A percentile compares a stretch with the other conserved stretches of the same genome.
Conservation (phyloP, 257 asterid genomes). For the Penstemon barbatus region DNA sequence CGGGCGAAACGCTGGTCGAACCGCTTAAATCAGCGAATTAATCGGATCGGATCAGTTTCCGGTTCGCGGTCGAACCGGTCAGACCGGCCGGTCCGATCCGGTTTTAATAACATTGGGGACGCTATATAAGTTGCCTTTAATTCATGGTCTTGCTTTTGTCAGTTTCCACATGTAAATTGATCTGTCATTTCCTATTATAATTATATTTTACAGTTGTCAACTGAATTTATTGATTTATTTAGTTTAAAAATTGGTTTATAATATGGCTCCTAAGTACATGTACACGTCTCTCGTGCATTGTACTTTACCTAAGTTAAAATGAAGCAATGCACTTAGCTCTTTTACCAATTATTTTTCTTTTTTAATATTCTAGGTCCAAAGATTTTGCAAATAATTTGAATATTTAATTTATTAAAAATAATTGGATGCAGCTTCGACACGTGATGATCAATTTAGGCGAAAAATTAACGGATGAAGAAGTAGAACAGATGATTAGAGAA, state of each 20-base stretch:
- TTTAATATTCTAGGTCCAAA: conserved; percentile 1
- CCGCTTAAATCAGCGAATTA: too few relatives aligned
- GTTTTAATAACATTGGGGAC: too few relatives aligned
- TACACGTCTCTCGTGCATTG: conserved; percentile 28
- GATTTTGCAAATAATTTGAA: not conserved
- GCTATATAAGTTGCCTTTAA: not conserved
- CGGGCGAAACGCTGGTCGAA: too few relatives aligned
- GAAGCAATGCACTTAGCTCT: not conserved
- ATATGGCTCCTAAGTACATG: too few relatives aligned
- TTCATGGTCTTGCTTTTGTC: conserved; percentile 1
- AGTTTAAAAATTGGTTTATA: too few relatives aligned
- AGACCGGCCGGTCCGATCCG: too few relatives aligned
- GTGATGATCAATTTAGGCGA: conserved; percentile 63
- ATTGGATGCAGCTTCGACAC: conserved; percentile 46
- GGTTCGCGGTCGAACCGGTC: too few relatives aligned
- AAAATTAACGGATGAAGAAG: conserved; percentile 50
- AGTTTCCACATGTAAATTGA: conserved; percentile 30
- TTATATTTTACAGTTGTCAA: conserved; percentile 26
- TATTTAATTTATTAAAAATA: not conserved
- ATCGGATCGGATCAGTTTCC: too few relatives aligned
- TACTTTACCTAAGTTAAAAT: conserved; percentile 28
- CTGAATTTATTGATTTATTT: conserved; percentile 21
- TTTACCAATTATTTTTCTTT: not conserved
- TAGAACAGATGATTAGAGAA: conserved; percentile 54
- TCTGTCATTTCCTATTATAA: conserved; percentile 31